Percentiles rank a stretch among this genome's conserved stretches.
phyloP scores from a whole-genome alignment of 2,329 filamentous ascomycete genomes.

The Teratosphaeria nubilosa region DNA sequence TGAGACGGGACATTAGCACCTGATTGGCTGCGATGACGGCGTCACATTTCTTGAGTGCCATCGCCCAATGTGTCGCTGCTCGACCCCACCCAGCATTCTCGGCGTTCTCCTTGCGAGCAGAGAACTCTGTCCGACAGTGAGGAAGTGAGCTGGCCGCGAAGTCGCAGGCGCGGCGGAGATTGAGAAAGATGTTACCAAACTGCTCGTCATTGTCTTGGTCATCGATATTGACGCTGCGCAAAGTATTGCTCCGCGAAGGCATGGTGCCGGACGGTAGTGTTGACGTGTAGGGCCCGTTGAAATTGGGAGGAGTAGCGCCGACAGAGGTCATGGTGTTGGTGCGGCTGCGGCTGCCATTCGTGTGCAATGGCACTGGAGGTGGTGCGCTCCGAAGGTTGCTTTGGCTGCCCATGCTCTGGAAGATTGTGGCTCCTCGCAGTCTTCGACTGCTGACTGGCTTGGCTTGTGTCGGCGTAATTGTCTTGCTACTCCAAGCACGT shows the following conservation, averaged over 20 bases:
- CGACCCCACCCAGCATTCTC: conserved; percentile 34
- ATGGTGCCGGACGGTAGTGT: conserved; percentile 37
- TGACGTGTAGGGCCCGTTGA: conserved; percentile 63
- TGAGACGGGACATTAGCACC: conserved; percentile 60
- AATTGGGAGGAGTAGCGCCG: conserved; percentile 57
- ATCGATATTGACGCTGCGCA: conserved; percentile 42
- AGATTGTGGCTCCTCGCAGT: conserved; percentile 41
- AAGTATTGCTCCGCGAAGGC: conserved; percentile 36
- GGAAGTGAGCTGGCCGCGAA: conserved; percentile 64
- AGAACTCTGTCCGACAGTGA: conserved; percentile 56
- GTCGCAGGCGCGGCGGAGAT: conserved; percentile 63
- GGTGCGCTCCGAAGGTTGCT: conserved; percentile 26
- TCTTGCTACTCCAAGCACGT: conserved; percentile 22
- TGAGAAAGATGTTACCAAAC: conserved; percentile 75
- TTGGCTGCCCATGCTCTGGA: conserved; percentile 33
- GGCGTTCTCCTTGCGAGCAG: conserved; percentile 52
- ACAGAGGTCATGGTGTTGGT: conserved; percentile 42
- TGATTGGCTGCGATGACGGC: conserved; percentile 64
- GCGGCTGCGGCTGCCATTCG: conserved; percentile 43
- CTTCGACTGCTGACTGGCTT: conserved; percentile 34
- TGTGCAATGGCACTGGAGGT: conserved; percentile 34
- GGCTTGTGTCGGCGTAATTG: conserved; percentile 39
- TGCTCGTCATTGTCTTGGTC: conserved; percentile 69
- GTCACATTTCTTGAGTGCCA: conserved; percentile 61
- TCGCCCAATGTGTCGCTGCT: conserved; percentile 49